These are phyloP conservation scores for Dictyostelium purpureum DNA, from an alignment of 78 protist species.

Conservation along the genomic window DNA sequence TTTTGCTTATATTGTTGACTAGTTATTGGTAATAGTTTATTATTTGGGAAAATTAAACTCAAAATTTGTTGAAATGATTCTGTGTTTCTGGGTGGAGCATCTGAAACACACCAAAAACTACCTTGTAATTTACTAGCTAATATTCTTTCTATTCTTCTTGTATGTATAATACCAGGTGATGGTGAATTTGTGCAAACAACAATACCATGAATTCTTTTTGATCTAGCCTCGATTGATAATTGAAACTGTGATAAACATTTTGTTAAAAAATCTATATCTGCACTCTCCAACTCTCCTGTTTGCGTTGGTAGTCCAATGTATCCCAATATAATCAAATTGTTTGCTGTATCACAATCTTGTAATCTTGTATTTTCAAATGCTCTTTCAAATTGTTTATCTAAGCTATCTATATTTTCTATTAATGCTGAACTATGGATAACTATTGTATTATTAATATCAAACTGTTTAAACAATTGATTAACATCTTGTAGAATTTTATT, in stretches of 20 bases:
- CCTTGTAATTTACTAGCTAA: conserved; percentile 38
- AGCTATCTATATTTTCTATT: background rate
- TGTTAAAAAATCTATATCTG: conserved; percentile 45
- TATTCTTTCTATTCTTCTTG: conserved; percentile 57
- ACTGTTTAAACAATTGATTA: conserved; percentile 20
- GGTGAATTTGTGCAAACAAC: conserved; percentile 70
- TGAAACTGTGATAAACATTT: conserved; percentile 37
- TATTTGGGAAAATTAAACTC: conserved; percentile 52
- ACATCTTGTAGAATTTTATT: conserved; percentile 46
- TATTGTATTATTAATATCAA: background rate
- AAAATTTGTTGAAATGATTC: conserved; percentile 65
- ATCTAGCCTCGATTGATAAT: background rate
- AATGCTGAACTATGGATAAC: background rate
- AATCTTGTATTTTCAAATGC: background rate
- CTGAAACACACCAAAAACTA: conserved; percentile 69
- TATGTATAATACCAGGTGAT: conserved; percentile 34
- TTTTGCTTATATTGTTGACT: background rate
- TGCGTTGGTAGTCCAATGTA: conserved; percentile 63
- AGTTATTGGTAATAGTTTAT: background rate
- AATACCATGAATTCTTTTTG: conserved; percentile 37
- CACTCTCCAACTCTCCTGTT: background rate
- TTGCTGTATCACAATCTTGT: background rate
- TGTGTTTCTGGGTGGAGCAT: conserved; percentile 60
- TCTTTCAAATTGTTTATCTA: background rate
- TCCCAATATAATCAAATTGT: background rate